Percentiles rank a stretch among this genome's conserved stretches.
Evolutionary conservation across 1,139 yeast species (phyloP).

Genomic region (Protomyces inundatus): DNA sequence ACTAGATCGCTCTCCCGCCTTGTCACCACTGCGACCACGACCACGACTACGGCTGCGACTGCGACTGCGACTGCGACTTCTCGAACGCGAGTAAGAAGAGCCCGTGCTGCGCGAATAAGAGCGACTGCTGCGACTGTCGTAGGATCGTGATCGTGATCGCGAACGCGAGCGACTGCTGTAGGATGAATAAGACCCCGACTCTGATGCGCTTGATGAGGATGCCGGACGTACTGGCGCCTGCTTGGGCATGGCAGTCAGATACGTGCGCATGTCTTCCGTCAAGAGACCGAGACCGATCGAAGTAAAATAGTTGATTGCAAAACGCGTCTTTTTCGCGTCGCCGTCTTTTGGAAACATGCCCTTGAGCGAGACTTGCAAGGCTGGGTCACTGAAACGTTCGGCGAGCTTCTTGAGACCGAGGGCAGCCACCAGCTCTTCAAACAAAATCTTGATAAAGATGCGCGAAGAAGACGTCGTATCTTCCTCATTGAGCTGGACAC

Average conservation of each 20-base stretch:
- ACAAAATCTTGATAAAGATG: constrained; percentile 71
- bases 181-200: constrained; percentile 1
- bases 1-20: not conserved
- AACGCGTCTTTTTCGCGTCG: constrained; percentile 53
- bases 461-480: constrained; percentile 76
- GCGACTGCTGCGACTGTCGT: not conserved
- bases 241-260: constrained; percentile 38
- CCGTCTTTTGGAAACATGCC: constrained; percentile 44
- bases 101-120: not conserved
- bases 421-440: constrained; percentile 76
- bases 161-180: constrained; percentile 2
- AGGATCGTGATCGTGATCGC: constrained; percentile 6
- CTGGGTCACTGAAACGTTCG: constrained; percentile 51
- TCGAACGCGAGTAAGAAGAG: not conserved
- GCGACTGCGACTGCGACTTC: not conserved
- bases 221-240: constrained; percentile 4
- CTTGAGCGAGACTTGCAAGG: constrained; percentile 29
- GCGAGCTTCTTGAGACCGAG: constrained; percentile 55
- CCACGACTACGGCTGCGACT: not conserved
- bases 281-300: constrained; percentile 83
- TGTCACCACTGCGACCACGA: not conserved
- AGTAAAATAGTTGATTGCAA: constrained; percentile 84
- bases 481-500: constrained; percentile 58
- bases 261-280: constrained; percentile 74
- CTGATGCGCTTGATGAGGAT: not conserved